Evolutionary conservation across 2,329 filamentous ascomycete species (phyloP).

Genomic region (Daldinia sp.): DNA sequence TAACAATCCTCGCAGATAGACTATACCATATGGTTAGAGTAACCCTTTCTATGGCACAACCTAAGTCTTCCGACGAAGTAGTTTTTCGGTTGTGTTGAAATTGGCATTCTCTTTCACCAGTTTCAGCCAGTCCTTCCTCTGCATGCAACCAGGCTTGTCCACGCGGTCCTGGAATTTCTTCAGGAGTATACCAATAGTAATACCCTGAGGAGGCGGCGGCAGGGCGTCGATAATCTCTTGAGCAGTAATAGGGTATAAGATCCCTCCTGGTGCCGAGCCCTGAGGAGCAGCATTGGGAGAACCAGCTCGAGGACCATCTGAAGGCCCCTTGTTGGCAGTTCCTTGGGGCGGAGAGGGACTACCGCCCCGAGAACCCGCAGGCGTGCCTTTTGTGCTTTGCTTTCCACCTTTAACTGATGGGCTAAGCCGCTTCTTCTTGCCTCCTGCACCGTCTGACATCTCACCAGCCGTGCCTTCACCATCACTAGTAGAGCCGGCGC

Average conservation of each 20-base stretch:
- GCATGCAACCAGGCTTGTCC: slow-evolving; percentile 64
- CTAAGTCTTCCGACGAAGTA: slow-evolving; percentile 8
- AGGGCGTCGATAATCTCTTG: slow-evolving; percentile 68
- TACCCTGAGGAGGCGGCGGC: slow-evolving; percentile 62
- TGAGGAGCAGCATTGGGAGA: slow-evolving; percentile 50
- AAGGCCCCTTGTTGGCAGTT: slow-evolving; percentile 44
- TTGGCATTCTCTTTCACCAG: slow-evolving; percentile 68
- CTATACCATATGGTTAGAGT: background rate
- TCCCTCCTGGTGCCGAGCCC: slow-evolving; percentile 27
- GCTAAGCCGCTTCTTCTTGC: slow-evolving; percentile 66
- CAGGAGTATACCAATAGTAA: slow-evolving; percentile 66
- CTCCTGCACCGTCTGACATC: slow-evolving; percentile 69
- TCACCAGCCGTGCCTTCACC: slow-evolving; percentile 78
- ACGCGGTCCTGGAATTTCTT: slow-evolving; percentile 67
- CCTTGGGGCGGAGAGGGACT: slow-evolving; percentile 65
- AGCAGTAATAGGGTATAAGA: slow-evolving; percentile 56
- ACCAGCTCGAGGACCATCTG: slow-evolving; percentile 48
- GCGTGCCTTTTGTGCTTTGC: slow-evolving; percentile 64
- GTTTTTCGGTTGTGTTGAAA: slow-evolving; percentile 60
- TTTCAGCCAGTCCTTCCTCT: slow-evolving; percentile 67
- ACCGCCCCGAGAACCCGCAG: slow-evolving; percentile 69
- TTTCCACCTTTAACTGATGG: slow-evolving; percentile 55
- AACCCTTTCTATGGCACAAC: background rate
- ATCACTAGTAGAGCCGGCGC: slow-evolving; percentile 75
- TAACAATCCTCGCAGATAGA: background rate